Percentiles rank a stretch among this genome's conserved stretches.
Conservation (phyloP, 2,329 filamentous ascomycete species). For the Claviceps humidiphila region DNA sequence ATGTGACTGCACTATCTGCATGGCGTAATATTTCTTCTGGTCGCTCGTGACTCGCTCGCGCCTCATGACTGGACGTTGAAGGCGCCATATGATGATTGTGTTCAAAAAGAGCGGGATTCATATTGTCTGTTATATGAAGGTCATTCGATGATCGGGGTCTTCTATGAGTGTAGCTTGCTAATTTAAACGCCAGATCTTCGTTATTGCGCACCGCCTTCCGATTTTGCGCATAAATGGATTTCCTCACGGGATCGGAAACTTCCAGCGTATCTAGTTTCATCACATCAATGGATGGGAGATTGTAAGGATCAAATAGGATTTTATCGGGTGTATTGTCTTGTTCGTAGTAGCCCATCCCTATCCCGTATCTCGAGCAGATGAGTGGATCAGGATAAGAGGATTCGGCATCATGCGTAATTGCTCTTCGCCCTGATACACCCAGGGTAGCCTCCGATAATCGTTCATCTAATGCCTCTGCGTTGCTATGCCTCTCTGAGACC, state of each 20-base stretch:
- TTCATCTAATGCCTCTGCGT: not conserved
- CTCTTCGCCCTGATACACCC: not conserved
- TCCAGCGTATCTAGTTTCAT: constrained; percentile 31
- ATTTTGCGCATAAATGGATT: constrained; percentile 39
- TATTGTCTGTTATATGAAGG: constrained; percentile 23
- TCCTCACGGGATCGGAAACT: constrained; percentile 41
- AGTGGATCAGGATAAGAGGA: constrained; percentile 36
- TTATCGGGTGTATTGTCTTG: constrained; percentile 43
- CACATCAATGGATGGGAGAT: constrained; percentile 34
- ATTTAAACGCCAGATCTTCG: constrained; percentile 40
- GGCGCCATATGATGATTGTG: constrained; percentile 1
- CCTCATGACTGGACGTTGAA: not conserved
- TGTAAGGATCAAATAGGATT: constrained; percentile 47
- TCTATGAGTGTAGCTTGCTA: constrained; percentile 29
- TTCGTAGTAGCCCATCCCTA: constrained; percentile 49
- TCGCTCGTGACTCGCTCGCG: constrained; percentile 8
- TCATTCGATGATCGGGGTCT: constrained; percentile 20
- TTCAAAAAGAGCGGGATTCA: constrained; percentile 42
- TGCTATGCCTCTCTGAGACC: not conserved
- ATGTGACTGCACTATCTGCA: constrained; percentile 19
- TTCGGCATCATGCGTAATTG: constrained; percentile 10
- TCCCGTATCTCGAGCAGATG: constrained; percentile 31
- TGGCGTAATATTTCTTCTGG: not conserved
- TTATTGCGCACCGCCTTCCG: constrained; percentile 38
- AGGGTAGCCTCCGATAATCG: not conserved